phyloP scores from a whole-genome alignment of 768 basidiomycete genomes.

The Termitomyces sp. region DNA sequence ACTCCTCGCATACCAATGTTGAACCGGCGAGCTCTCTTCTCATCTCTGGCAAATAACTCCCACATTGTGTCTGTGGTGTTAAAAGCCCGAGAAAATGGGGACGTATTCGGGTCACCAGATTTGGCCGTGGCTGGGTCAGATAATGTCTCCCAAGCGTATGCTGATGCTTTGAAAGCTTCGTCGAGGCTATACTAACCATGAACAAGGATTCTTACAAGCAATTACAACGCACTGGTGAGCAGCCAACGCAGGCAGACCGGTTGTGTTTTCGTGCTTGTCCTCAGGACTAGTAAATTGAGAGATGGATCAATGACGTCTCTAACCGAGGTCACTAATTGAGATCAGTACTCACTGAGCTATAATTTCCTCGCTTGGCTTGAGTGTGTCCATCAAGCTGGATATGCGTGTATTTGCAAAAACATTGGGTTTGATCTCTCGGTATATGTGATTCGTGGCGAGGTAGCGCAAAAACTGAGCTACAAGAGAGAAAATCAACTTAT shows the following conservation, averaged over 20 bases:
- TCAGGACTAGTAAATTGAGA: not conserved
- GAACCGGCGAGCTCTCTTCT: slow-evolving; percentile 19
- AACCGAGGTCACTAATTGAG: too few species aligned
- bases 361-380: not conserved
- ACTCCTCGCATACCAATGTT: slow-evolving; percentile 25
- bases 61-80: slow-evolving; percentile 18
- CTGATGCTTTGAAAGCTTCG: slow-evolving; percentile 23
- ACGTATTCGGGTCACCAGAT: slow-evolving; percentile 18
- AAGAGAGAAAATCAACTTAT: not conserved
- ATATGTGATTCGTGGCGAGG: slow-evolving; percentile 12
- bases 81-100: slow-evolving; percentile 21
- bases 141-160: slow-evolving; percentile 26
- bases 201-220: not conserved
- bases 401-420: slow-evolving; percentile 28
- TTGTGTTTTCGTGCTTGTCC: slow-evolving; percentile 10
- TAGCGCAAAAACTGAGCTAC: slow-evolving; percentile 2
- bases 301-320: not conserved
- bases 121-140: slow-evolving; percentile 19
- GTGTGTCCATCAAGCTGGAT: slow-evolving; percentile 24
- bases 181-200: slow-evolving; percentile 18
- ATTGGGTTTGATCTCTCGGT: slow-evolving; percentile 22
- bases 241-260: slow-evolving; percentile 20
- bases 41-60: slow-evolving; percentile 17
- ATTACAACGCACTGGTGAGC: slow-evolving; percentile 17
- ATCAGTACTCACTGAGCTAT: not conserved